Evolutionary conservation across 331 rosid genomes (phyloP).

Genomic region (Malus hybrid): DNA sequence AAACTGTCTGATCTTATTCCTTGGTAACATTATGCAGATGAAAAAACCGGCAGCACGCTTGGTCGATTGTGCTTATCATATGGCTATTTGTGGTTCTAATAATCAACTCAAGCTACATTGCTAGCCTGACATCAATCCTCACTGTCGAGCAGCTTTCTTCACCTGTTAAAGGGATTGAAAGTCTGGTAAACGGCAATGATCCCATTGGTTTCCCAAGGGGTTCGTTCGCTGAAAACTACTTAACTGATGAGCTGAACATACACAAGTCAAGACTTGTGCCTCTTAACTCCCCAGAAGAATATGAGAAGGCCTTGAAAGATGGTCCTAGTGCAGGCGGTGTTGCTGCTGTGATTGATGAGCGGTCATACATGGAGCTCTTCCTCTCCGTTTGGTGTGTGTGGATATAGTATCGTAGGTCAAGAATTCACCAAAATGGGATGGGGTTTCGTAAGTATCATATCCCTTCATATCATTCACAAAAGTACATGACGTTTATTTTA

Average conservation of each 20-base stretch:
- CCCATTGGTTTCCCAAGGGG: slow-evolving; percentile 44
- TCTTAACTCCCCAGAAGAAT: slow-evolving; percentile 35
- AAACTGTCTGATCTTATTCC: too few relatives aligned
- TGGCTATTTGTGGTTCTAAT: slow-evolving; percentile 66
- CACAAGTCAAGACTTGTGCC: slow-evolving; percentile 48
- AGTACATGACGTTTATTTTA: too few relatives aligned
- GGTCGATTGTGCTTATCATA: slow-evolving; percentile 54
- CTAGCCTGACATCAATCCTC: slow-evolving; percentile 61
- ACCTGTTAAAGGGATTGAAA: slow-evolving; percentile 61
- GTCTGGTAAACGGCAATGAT: slow-evolving; percentile 32
- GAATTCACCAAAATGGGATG: slow-evolving; percentile 79
- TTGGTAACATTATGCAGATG: slow-evolving; percentile 26
- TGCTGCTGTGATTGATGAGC: slow-evolving; percentile 56
- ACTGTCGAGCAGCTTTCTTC: slow-evolving; percentile 70
- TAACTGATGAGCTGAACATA: slow-evolving; percentile 52
- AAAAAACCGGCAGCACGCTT: slow-evolving; percentile 46
- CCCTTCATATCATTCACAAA: background rate
- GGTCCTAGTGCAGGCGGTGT: slow-evolving; percentile 54
- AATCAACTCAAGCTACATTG: slow-evolving; percentile 62
- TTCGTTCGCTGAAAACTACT: slow-evolving; percentile 44
- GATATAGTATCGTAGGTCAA: slow-evolving; percentile 55
- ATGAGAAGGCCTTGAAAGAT: slow-evolving; percentile 38
- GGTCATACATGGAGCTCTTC: slow-evolving; percentile 60
- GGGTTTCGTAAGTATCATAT: slow-evolving; percentile 50
- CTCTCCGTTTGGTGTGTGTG: slow-evolving; percentile 50